phyloP scores from a whole-genome alignment of 495 filamentous ascomycete genomes.

The Patellaria atrata region DNA sequence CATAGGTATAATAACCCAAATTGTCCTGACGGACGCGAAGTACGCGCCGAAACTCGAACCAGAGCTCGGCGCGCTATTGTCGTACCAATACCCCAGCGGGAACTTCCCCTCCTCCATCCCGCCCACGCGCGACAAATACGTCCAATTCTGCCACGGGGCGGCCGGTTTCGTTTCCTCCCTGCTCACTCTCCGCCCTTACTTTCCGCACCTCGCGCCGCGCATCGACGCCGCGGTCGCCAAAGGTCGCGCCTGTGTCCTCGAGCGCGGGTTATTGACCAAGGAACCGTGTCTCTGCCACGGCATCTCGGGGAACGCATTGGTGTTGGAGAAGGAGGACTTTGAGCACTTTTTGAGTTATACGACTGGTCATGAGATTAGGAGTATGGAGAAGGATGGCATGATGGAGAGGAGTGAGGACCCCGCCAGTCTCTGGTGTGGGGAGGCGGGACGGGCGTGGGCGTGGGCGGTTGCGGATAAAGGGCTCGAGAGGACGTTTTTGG shows the following conservation, averaged over 20 bases:
- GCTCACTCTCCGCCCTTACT: constrained; percentile 32
- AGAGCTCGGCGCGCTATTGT: constrained; percentile 33
- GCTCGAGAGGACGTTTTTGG: constrained; percentile 27
- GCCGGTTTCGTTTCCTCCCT: constrained; percentile 46
- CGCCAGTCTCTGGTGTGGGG: constrained; percentile 30
- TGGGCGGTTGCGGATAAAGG: constrained; percentile 33
- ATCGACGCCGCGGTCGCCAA: constrained; percentile 35
- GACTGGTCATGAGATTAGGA: constrained; percentile 34
- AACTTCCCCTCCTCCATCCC: constrained; percentile 31
- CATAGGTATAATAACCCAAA: constrained; percentile 47
- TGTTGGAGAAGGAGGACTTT: constrained; percentile 28
- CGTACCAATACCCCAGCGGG: constrained; percentile 31
- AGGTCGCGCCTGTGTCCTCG: constrained; percentile 35
- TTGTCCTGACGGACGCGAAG: constrained; percentile 37
- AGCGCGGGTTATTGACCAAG: constrained; percentile 42
- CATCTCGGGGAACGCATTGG: constrained; percentile 46
- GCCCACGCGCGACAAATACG: constrained; percentile 33
- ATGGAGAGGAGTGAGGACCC: constrained; percentile 29
- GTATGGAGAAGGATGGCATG: constrained; percentile 32
- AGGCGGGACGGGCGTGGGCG: constrained; percentile 35
- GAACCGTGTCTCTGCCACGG: constrained; percentile 52
- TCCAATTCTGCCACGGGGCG: constrained; percentile 55
- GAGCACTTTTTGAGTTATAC: constrained; percentile 40
- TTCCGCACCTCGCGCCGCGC: constrained; percentile 30
- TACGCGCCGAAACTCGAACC: constrained; percentile 30